Base-by-base conservation (phyloP, 495 filamentous ascomycete genomes). In the Glarea lozoyensis region DNA sequence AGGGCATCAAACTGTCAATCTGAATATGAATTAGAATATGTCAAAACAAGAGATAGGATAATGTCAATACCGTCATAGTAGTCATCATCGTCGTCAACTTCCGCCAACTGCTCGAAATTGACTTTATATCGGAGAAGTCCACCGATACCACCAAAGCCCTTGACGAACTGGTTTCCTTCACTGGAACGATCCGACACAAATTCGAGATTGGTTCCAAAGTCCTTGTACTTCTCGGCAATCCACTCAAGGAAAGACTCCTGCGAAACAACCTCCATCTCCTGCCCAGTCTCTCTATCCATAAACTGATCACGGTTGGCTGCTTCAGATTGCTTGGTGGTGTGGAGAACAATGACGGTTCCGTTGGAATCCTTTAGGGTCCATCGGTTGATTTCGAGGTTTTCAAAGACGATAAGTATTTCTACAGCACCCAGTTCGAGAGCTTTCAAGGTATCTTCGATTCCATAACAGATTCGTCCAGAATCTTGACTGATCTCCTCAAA, bases 111-210 rank as follows among this genome's bases (percentile, higher is more conserved):
- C 68, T 98, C 92, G 70, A 98, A 98, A 72, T 98, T 98, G 70
- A 98, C 85, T 71, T 96, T 97, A 79, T 98, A 98, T 48, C 92
- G 86, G 59, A 98, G 80, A 54, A 98, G 81, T 35, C 90, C 90
- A 45, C 92, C 92, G 53, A 98, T 93, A 56, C 92, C 92, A 80
- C 92, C 92, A 58, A 98, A 98, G 42, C 92, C 92, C 68, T 95
- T 96, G 55, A 98, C 92, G 69, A 98, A 98, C 69, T 98, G 92
- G 66, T 98, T 98, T 58, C 92, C 92, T 64, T 98, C 92, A 49
- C 84, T 88, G 27, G 89, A 95, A 25, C 88, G 81, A 60, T 98
- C 92, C 17, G 90, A 96, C 24, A 98, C 93, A 52, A 98, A 98
- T 66, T 98, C 92, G 16, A 98, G 78, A n/a, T 73, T 83, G 27